A percentile compares a stretch with the other conserved stretches of the same genome.
Evolutionary conservation across 1,139 yeast species (phyloP).

Genomic region (Torulaspora globosa): DNA sequence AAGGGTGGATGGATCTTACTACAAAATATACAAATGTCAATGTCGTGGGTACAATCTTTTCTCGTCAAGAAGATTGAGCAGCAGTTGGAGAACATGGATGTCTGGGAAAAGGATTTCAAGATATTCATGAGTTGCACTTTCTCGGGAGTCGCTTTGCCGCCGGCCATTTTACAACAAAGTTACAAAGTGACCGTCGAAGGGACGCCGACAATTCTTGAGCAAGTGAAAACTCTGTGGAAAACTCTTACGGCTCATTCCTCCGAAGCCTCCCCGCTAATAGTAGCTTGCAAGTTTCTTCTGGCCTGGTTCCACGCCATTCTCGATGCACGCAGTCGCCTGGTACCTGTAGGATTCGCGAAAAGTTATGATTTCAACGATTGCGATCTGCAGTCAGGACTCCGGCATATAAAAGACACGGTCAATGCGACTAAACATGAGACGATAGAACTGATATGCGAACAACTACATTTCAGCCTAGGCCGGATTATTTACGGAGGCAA

Average conservation of each 20-base stretch:
- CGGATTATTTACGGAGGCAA: conserved; percentile 73
- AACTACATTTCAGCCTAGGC: conserved; percentile 48
- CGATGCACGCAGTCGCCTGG: conserved; percentile 54
- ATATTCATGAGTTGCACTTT: conserved; percentile 28
- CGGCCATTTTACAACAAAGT: conserved; percentile 43
- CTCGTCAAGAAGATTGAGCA: conserved; percentile 18
- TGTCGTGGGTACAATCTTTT: conserved; percentile 51
- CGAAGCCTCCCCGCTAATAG: conserved; percentile 37
- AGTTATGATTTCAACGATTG: conserved; percentile 67
- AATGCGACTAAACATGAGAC: conserved; percentile 8
- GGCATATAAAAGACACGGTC: conserved; percentile 16
- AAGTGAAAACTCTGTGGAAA: conserved; percentile 43
- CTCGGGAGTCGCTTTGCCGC: conserved; percentile 42
- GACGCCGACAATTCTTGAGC: conserved; percentile 54
- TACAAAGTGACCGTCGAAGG: conserved; percentile 43
- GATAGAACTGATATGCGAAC: conserved; percentile 52
- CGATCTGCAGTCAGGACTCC: conserved; percentile 56
- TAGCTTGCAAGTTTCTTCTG: conserved; percentile 46
- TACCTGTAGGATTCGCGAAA: conserved; percentile 60
- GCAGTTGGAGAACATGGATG: background rate
- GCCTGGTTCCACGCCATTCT: conserved; percentile 69
- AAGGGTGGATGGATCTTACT: conserved; percentile 65
- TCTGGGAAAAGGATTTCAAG: conserved; percentile 13
- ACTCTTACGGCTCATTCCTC: background rate
- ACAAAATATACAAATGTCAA: conserved; percentile 75